Conservation (phyloP, 2,329 filamentous ascomycete genomes). For the Cryoendolithus antarcticus region DNA sequence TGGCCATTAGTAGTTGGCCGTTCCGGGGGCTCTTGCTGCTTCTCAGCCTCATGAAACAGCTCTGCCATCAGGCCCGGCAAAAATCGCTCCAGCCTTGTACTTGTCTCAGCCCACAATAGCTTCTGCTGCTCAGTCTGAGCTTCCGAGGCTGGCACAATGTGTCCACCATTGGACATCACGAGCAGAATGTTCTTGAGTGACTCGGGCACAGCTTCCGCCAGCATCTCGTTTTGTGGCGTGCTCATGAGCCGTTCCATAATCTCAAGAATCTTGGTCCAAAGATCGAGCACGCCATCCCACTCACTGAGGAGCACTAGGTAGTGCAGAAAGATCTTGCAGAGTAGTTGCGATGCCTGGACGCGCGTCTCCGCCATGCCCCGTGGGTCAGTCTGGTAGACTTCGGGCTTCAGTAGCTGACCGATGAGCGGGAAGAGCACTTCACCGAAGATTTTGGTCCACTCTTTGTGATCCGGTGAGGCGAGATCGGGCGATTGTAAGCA, state of each 20-base stretch:
- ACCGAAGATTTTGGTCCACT: conserved; percentile 86
- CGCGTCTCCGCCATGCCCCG: conserved; percentile 91
- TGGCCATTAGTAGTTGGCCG: conserved; percentile 1
- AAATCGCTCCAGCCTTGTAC: conserved; percentile 47
- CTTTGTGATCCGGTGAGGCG: conserved; percentile 66
- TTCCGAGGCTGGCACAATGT: conserved; percentile 54
- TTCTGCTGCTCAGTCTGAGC: conserved; percentile 35
- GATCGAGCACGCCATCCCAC: conserved; percentile 77
- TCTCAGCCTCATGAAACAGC: conserved; percentile 41
- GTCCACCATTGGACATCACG: conserved; percentile 85
- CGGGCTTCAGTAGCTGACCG: conserved; percentile 74
- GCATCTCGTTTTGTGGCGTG: conserved; percentile 63
- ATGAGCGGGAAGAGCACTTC: conserved; percentile 92
- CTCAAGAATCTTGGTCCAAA: conserved; percentile 86
- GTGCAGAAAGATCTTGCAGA: conserved; percentile 92
- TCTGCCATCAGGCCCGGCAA: conserved; percentile 47
- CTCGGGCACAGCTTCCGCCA: conserved; percentile 92
- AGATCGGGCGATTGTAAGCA: conserved; percentile 75
- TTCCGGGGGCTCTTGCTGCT: conserved; percentile 6
- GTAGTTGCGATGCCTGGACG: conserved; percentile 76
- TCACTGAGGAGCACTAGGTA: conserved; percentile 76
- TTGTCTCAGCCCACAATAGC: conserved; percentile 49
- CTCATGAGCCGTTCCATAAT: conserved; percentile 96
- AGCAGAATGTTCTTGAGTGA: conserved; percentile 91
- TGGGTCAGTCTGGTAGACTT: conserved; percentile 83